Evolutionary conservation across 2,329 filamentous ascomycete species (phyloP), one percentile per base, ranked within the genome.

Genomic region (Fusarium sp.): DNA sequence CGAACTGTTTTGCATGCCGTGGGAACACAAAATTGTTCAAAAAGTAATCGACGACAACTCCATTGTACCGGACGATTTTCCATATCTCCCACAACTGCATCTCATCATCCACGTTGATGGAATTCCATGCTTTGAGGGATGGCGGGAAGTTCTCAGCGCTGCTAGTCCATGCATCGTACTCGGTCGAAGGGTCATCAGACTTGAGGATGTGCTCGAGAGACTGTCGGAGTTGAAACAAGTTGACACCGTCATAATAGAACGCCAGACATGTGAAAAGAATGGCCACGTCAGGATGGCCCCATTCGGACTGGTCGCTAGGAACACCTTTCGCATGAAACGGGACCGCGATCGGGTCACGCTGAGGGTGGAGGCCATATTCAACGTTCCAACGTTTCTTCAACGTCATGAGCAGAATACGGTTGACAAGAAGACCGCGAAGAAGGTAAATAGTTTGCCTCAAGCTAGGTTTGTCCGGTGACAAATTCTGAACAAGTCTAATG

Each of bases 381-480:
- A 93, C 90, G 30, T 90, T 89, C 86, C 86, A 92, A 6, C 88
- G 80, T 74, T 91, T 92, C 53, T 86, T 85, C 3, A 92, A 74
- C 1, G 82, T 85, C 28, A 89, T 83, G 2, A 86, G 72, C 0
- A 93, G 75, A 4, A 93, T 87, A 0, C 85, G 80, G 56, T 88
- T 83, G 0, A 86, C 82, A 0, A 93, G 74, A 0, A 93, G 77
- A 0, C 91, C 91, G 0, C 91, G 85, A 0, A 93, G 74, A 0
- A 92, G 81, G 9, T 88, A 83, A 0, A 91, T 45, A 2, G 69
- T 60, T 42, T 74, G 72, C 11, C 57, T 61, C 10, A 74, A 28
- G 38, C 65, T 72, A 11, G 69, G 69, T 7, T 66, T 71, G 12
- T 74, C 72, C 7, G 70, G 69, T 7, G 57, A 73, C 30, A 74